phyloP scores from a whole-genome alignment of 345 rosid genomes.

The Acer yangbiense region DNA sequence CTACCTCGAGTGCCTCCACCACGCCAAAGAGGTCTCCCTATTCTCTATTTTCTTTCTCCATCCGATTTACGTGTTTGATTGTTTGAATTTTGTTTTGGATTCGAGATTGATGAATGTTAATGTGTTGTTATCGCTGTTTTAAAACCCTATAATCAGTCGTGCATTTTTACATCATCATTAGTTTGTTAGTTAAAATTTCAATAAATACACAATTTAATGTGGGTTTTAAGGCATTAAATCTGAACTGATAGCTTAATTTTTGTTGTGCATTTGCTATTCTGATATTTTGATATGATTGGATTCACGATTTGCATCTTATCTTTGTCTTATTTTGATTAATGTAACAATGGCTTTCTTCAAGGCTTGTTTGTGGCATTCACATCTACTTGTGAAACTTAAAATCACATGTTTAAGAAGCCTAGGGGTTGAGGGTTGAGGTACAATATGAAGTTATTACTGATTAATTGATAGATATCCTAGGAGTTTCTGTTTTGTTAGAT shows the following conservation, averaged over 20 bases:
- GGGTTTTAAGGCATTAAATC: neutral
- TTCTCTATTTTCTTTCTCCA: neutral
- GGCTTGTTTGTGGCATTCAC: neutral
- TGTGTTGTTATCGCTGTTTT: neutral
- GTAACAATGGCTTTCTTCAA: neutral
- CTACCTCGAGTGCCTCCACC: slow-evolving; percentile 98
- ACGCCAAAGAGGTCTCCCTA: slow-evolving; percentile 81
- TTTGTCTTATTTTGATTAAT: neutral
- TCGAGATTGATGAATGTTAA: neutral
- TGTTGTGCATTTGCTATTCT: neutral
- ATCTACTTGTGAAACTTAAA: neutral
- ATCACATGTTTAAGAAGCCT: neutral
- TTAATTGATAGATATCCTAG: neutral
- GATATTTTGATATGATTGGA: neutral
- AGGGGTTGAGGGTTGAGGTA: neutral
- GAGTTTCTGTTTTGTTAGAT: neutral
- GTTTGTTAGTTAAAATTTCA: neutral
- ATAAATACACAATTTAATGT: neutral
- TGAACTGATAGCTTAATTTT: neutral
- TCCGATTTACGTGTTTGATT: neutral
- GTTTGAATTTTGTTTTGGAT: neutral
- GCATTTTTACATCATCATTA: slow-evolving; percentile 2
- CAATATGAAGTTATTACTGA: neutral
- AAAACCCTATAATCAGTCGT: slow-evolving; percentile 11
- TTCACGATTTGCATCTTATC: neutral